Conservation (phyloP, 768 basidiomycete genomes). For the Tricholoma sp. region DNA sequence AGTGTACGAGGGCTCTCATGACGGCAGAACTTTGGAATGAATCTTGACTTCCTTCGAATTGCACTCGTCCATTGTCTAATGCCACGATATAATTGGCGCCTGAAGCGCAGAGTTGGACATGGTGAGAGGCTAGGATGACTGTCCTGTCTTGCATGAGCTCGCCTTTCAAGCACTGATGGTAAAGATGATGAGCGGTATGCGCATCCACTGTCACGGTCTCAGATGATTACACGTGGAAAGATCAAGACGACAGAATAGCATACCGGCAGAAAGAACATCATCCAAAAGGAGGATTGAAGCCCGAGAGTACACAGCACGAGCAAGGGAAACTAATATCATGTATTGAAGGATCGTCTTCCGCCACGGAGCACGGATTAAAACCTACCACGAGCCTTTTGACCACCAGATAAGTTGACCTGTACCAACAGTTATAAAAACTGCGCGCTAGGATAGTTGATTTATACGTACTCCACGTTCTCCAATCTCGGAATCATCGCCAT, state of each 20-base stretch:
- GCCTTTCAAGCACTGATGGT: conserved; percentile 77
- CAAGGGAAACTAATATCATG: conserved; percentile 51
- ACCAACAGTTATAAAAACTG: background rate
- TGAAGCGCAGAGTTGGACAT: conserved; percentile 82
- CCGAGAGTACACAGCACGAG: conserved; percentile 87
- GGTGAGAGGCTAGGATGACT: conserved; percentile 90
- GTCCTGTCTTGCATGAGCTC: conserved; percentile 79
- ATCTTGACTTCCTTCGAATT: conserved; percentile 64
- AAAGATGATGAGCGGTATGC: conserved; percentile 88
- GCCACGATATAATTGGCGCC: conserved; percentile 81
- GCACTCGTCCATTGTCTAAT: conserved; percentile 75
- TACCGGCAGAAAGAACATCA: conserved; percentile 64
- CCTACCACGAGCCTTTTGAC: conserved; percentile 65
- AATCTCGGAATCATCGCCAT: conserved; percentile 85
- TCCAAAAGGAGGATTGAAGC: conserved; percentile 81
- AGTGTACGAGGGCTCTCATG: conserved; percentile 62
- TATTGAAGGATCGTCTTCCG: background rate
- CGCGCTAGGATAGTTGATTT: background rate
- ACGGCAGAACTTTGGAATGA: conserved; percentile 65
- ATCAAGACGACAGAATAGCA: conserved; percentile 4
- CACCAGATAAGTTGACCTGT: conserved; percentile 51
- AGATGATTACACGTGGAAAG: conserved; percentile 1
- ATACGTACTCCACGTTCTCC: conserved; percentile 72
- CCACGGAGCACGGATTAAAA: conserved; percentile 15
- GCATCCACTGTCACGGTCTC: conserved; percentile 68